Percentiles rank a stretch among this genome's conserved stretches.
phyloP scores from a whole-genome alignment of 164 flowering plant genomes.

The Nymphaea colorata region DNA sequence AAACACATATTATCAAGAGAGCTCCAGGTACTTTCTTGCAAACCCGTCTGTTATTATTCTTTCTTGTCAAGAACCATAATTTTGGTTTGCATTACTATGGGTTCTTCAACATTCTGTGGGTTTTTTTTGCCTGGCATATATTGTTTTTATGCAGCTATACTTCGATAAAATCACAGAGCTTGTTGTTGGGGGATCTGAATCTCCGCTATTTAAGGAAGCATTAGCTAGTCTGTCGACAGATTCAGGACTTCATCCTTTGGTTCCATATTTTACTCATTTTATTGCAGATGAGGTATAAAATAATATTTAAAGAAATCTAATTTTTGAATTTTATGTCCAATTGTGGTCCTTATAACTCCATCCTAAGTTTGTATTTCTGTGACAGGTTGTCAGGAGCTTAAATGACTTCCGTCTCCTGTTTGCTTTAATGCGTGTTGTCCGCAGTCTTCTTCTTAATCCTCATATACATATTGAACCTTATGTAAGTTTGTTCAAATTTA shows the following conservation, averaged over 20 bases:
- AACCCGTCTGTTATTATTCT: background rate
- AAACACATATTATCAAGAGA: constrained; percentile 88
- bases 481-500: constrained; percentile 44
- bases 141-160: constrained; percentile 59
- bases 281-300: constrained; percentile 83
- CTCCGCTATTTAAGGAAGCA: constrained; percentile 67
- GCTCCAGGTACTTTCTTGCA: constrained; percentile 50
- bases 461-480: constrained; percentile 94
- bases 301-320: background rate
- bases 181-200: constrained; percentile 46
- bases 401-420: constrained; percentile 44
- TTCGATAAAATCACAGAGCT: constrained; percentile 88
- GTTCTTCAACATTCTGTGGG: background rate
- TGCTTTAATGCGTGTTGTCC: constrained; percentile 83
- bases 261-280: constrained; percentile 85
- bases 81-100: background rate
- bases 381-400: constrained; percentile 75
- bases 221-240: constrained; percentile 78
- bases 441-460: constrained; percentile 86
- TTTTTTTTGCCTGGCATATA: background rate
- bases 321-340: background rate
- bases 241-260: constrained; percentile 91
- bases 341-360: background rate
- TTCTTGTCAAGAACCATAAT: background rate
- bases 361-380: background rate